Evolutionary conservation across 352 stramenopile species (phyloP).

Genomic region (Globisporangium mamillatum): DNA sequence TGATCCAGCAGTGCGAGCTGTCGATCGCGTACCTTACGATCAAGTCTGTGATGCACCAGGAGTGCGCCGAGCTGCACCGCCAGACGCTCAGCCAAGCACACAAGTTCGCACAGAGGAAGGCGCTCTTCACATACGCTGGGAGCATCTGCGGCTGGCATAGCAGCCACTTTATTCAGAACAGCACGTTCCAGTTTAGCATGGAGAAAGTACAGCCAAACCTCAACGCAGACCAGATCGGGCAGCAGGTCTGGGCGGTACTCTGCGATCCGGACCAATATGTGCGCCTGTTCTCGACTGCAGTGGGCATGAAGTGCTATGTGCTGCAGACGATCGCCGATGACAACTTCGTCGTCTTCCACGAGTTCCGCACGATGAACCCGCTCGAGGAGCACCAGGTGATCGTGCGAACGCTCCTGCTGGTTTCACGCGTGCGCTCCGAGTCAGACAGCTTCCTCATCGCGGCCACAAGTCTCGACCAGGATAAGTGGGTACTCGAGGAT

Average conservation of each 20-base stretch:
- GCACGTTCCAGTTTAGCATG: slow-evolving; percentile 2
- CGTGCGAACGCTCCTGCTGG: slow-evolving; percentile 4
- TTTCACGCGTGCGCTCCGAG: slow-evolving; percentile 8
- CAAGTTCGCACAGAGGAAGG: neutral
- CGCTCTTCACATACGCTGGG: neutral
- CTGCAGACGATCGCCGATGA: too few species aligned
- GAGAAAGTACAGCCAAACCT: neutral
- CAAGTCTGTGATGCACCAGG: slow-evolving; percentile 2
- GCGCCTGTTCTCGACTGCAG: too few species aligned
- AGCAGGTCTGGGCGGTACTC: slow-evolving; percentile 7
- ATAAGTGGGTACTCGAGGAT: slow-evolving; percentile 8
- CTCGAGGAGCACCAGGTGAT: neutral
- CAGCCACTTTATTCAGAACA: neutral
- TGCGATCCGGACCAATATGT: neutral
- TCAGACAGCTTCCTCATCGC: neutral
- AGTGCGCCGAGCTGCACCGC: slow-evolving; percentile 2
- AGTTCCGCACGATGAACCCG: slow-evolving; percentile 14
- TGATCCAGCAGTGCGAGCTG: neutral
- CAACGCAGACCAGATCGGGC: neutral
- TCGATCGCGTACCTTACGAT: slow-evolving; percentile 1
- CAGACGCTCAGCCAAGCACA: neutral
- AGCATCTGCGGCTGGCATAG: slow-evolving; percentile 12
- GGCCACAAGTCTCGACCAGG: slow-evolving; percentile 10
- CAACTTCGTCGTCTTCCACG: slow-evolving; percentile 4
- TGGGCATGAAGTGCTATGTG: too few species aligned